Percentiles rank a stretch among this genome's conserved stretches.
Conservation (phyloP, 2,329 filamentous ascomycete species). For the Fusarium ambrosium region DNA sequence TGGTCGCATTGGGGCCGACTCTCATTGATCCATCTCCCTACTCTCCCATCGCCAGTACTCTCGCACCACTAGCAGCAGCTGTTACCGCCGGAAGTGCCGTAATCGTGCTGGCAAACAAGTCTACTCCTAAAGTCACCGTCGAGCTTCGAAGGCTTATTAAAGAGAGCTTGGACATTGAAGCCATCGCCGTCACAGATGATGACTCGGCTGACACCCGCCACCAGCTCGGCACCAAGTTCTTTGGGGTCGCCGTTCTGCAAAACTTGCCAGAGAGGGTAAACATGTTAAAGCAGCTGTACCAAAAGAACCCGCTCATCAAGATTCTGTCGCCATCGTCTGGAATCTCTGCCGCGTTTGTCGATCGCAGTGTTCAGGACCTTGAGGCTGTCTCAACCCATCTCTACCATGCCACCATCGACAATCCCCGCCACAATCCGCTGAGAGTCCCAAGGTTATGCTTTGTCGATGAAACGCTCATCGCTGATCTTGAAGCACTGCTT, state of each 20-base stretch:
- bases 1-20: not conserved
- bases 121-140: not conserved
- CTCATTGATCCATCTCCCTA: slow-evolving; percentile 12
- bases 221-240: not conserved
- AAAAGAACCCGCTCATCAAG: not conserved
- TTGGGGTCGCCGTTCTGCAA: not conserved
- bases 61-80: not conserved
- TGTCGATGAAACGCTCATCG: not conserved
- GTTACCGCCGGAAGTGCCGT: not conserved
- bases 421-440: not conserved
- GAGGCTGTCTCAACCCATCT: not conserved
- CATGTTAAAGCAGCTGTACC: not conserved
- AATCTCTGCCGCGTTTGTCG: not conserved
- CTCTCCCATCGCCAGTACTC: not conserved
- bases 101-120: not conserved
- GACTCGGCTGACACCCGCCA: not conserved
- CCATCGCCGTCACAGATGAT: not conserved
- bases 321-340: not conserved
- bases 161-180: not conserved
- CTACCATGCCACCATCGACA: not conserved
- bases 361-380: not conserved
- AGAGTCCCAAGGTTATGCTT: not conserved
- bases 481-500: not conserved
- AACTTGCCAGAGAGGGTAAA: not conserved
- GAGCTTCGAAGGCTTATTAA: not conserved